Conservation (phyloP, 306 rosid species). For the Pyrus betulifolia region DNA sequence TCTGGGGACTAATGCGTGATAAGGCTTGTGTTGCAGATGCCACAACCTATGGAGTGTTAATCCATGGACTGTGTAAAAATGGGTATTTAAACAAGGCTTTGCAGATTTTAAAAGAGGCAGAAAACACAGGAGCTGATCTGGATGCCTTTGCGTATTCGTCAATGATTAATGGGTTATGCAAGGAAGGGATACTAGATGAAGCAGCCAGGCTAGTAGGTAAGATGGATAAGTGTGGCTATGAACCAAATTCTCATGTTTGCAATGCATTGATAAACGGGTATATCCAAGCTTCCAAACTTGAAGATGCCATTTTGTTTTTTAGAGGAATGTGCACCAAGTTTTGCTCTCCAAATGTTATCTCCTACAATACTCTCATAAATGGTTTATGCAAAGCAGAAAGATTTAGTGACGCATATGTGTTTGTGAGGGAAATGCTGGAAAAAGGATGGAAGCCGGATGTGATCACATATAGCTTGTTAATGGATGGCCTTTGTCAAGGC, state of each 20-base stretch:
- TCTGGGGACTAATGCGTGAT: slow-evolving; percentile 49
- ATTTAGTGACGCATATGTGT: slow-evolving; percentile 55
- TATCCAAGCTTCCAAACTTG: slow-evolving; percentile 54
- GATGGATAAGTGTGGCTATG: slow-evolving; percentile 48
- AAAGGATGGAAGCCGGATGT: slow-evolving; percentile 68
- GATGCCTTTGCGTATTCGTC: slow-evolving; percentile 70
- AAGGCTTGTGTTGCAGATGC: slow-evolving; percentile 39
- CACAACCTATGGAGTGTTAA: slow-evolving; percentile 51
- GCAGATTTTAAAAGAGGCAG: slow-evolving; percentile 50
- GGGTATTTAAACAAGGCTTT: slow-evolving; percentile 63
- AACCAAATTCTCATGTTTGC: slow-evolving; percentile 51
- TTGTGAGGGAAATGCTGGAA: slow-evolving; percentile 64
- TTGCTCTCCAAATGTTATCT: slow-evolving; percentile 57
- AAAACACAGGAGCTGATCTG: slow-evolving; percentile 30
- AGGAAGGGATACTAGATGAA: slow-evolving; percentile 62
- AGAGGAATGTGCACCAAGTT: slow-evolving; percentile 49
- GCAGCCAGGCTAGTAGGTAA: slow-evolving; percentile 36
- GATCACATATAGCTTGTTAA: slow-evolving; percentile 64
- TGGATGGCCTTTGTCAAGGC: slow-evolving; percentile 63
- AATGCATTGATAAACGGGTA: slow-evolving; percentile 66
- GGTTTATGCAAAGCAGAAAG: slow-evolving; percentile 68
- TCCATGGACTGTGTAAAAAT: slow-evolving; percentile 77
- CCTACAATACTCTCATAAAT: slow-evolving; percentile 73
- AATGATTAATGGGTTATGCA: slow-evolving; percentile 54
- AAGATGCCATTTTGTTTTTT: slow-evolving; percentile 45